phyloP scores from a whole-genome alignment of 208 protist genomes.

The Leishmania gerbilli region DNA sequence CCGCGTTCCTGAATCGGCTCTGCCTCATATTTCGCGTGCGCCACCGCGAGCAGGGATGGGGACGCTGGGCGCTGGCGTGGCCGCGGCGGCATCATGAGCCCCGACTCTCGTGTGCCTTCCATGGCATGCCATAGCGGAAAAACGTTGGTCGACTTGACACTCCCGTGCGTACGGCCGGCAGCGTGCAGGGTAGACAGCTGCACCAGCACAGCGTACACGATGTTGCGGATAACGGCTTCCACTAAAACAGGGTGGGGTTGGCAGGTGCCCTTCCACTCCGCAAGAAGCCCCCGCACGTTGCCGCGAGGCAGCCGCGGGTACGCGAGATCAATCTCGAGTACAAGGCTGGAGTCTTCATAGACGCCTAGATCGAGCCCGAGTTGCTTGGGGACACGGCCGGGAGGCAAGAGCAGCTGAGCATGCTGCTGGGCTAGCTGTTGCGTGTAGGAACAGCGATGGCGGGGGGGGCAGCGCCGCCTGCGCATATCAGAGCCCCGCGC shows the following conservation, averaged over 20 bases:
- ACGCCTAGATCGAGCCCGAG: slow-evolving; percentile 26
- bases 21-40: neutral
- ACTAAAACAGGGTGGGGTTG: slow-evolving; percentile 43
- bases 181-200: slow-evolving; percentile 57
- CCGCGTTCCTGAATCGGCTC: neutral
- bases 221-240: slow-evolving; percentile 70
- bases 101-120: slow-evolving; percentile 29
- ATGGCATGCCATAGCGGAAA: slow-evolving; percentile 52
- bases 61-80: neutral
- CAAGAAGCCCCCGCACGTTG: slow-evolving; percentile 53
- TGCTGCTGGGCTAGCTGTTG: slow-evolving; percentile 1
- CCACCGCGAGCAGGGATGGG: neutral
- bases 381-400: slow-evolving; percentile 5
- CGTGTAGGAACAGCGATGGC: neutral
- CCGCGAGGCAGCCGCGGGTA: slow-evolving; percentile 54
- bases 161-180: slow-evolving; percentile 54
- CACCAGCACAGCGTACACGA: slow-evolving; percentile 56
- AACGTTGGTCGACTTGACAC: slow-evolving; percentile 74
- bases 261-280: slow-evolving; percentile 33
- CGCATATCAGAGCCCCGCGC: neutral
- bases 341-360: slow-evolving; percentile 22
- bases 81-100: slow-evolving; percentile 25
- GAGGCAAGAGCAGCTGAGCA: neutral
- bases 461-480: neutral
- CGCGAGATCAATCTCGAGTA: slow-evolving; percentile 47